Evolutionary conservation across 2,329 filamentous ascomycete species (phyloP).

Genomic region (Hymenoscyphus linearis): DNA sequence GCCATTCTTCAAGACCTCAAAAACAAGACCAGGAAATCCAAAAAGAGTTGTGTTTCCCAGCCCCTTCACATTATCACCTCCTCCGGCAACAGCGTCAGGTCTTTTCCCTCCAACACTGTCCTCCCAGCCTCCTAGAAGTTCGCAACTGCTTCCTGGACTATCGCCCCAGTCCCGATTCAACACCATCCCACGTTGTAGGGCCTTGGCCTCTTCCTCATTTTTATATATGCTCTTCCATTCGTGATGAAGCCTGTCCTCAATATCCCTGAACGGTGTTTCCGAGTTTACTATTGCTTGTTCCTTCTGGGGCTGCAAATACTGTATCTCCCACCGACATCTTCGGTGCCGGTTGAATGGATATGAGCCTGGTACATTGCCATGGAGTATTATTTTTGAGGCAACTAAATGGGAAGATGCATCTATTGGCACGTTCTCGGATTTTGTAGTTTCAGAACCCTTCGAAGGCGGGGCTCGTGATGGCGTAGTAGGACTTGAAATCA

Average conservation of each 20-base stretch:
- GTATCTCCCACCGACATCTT: conserved; percentile 79
- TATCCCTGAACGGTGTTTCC: conserved; percentile 71
- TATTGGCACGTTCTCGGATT: conserved; percentile 20
- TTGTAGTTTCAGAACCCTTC: conserved; percentile 23
- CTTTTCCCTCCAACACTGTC: conserved; percentile 50
- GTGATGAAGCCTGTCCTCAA: conserved; percentile 62
- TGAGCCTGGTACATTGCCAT: conserved; percentile 90
- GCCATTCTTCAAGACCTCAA: conserved; percentile 92
- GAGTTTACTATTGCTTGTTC: conserved; percentile 34
- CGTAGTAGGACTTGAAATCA: conserved; percentile 72
- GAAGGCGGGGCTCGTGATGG: conserved; percentile 60
- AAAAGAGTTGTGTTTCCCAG: conserved; percentile 77
- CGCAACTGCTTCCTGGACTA: conserved; percentile 83
- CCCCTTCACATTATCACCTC: conserved; percentile 47
- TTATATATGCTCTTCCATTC: conserved; percentile 66
- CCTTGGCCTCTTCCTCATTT: conserved; percentile 45
- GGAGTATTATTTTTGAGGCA: conserved; percentile 86
- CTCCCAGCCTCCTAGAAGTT: conserved; percentile 77
- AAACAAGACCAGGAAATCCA: conserved; percentile 88
- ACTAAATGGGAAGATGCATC: conserved; percentile 60
- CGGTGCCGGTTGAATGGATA: conserved; percentile 96
- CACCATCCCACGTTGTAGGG: conserved; percentile 70
- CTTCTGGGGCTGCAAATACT: conserved; percentile 45
- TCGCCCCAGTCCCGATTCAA: conserved; percentile 88
- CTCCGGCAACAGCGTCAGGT: conserved; percentile 39